Conservation (phyloP, 2,329 filamentous ascomycete species). For the Pseudogymnoascus sp. region DNA sequence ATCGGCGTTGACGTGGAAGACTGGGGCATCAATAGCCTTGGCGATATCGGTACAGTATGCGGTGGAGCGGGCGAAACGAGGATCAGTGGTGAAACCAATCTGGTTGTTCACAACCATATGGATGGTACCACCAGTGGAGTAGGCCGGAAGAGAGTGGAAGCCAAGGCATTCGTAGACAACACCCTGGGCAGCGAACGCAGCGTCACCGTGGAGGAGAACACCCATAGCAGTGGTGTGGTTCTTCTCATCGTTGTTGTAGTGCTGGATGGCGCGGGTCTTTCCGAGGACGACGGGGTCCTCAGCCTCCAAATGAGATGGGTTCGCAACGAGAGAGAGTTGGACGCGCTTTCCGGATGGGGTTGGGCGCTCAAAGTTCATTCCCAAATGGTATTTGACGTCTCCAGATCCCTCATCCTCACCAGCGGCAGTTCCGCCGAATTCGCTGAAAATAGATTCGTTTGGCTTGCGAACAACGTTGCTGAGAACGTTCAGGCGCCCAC, state of each 20-base stretch:
- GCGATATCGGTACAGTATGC: constrained; percentile 99
- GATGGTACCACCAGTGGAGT: constrained; percentile 94
- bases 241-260: constrained; percentile 97
- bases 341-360: constrained; percentile 98
- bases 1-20: constrained; percentile 98
- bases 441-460: constrained; percentile 98
- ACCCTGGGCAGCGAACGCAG: constrained; percentile 92
- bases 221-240: constrained; percentile 87
- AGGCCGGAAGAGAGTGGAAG: constrained; percentile 90
- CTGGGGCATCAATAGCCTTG: constrained; percentile 95
- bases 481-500: constrained; percentile 94
- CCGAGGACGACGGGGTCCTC: constrained; percentile 97
- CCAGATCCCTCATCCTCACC: constrained; percentile 93
- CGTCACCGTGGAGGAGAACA: constrained; percentile 92
- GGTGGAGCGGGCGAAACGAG: constrained; percentile 92
- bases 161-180: constrained; percentile 98
- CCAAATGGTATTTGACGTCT: constrained; percentile 98
- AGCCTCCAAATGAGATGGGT: constrained; percentile 95
- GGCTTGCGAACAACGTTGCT: constrained; percentile 98
- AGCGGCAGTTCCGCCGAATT: constrained; percentile 83
- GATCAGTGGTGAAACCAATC: constrained; percentile 98
- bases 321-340: constrained; percentile 96
- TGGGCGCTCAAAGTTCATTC: constrained; percentile 99
- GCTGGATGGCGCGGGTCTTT: constrained; percentile 95
- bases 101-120: constrained; percentile 99